phyloP scores from a whole-genome alignment of 2,329 filamentous ascomycete species.

The Davidsoniella virescens region DNA sequence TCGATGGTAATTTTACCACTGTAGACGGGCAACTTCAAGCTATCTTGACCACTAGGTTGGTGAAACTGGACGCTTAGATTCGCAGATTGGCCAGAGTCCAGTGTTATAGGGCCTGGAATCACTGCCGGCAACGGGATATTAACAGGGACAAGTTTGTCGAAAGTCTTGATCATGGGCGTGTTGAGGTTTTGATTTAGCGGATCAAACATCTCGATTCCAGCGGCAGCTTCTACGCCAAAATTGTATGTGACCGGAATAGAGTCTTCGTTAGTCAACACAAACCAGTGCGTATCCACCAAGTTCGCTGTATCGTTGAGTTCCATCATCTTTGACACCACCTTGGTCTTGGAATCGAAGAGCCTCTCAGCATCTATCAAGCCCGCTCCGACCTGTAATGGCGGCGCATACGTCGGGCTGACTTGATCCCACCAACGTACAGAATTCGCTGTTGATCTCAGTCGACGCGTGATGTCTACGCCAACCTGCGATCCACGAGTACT shows the following conservation, averaged over 20 bases:
- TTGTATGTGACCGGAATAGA: conserved; percentile 25
- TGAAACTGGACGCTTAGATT: conserved; percentile 17
- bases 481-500: conserved; percentile 20
- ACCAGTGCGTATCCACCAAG: conserved; percentile 22
- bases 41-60: conserved; percentile 16
- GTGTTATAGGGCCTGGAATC: neutral
- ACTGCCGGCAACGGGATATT: conserved; percentile 1
- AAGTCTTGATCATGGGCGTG: conserved; percentile 7
- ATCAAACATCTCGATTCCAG: conserved; percentile 7
- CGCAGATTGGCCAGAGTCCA: neutral
- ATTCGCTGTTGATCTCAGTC: conserved; percentile 6
- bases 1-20: conserved; percentile 27
- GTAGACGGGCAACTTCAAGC: conserved; percentile 25
- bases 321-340: conserved; percentile 27
- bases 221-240: conserved; percentile 22
- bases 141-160: conserved; percentile 6
- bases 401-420: conserved; percentile 17
- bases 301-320: conserved; percentile 32
- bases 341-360: conserved; percentile 25
- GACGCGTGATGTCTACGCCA: neutral
- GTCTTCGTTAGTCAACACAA: conserved; percentile 29
- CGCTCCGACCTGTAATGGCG: conserved; percentile 25
- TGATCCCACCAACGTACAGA: conserved; percentile 11
- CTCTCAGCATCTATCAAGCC: conserved; percentile 32
- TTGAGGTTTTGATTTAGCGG: conserved; percentile 1